Conservation (phyloP, 164 flowering plant genomes). For the Macadamia integrifolia region DNA sequence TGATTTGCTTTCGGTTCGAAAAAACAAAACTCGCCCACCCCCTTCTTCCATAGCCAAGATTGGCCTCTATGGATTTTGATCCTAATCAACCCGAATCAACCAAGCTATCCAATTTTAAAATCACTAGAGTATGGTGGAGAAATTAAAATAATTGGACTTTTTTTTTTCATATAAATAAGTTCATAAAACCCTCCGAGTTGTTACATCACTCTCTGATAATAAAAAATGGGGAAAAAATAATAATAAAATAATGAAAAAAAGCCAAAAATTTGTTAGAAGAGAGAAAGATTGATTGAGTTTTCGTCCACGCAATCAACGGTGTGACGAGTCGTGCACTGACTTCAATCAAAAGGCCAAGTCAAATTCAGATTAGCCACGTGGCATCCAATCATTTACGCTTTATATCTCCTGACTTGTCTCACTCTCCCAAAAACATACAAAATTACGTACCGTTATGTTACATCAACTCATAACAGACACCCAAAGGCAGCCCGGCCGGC, state of each 20-base stretch:
- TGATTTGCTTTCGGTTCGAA: too few relatives aligned
- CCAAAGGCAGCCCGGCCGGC: too few relatives aligned
- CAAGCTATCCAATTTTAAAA: too few relatives aligned
- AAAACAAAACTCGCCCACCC: too few relatives aligned
- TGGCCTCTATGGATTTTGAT: too few relatives aligned
- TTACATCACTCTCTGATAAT: slow-evolving; percentile 12
- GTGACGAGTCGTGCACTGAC: slow-evolving; percentile 30
- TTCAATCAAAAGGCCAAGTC: slow-evolving; percentile 10
- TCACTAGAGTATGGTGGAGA: too few relatives aligned
- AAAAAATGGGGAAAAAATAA: background rate
- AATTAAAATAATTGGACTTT: too few relatives aligned
- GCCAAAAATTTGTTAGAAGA: background rate
- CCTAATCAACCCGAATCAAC: too few relatives aligned
- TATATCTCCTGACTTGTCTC: slow-evolving; percentile 15
- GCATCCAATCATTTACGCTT: slow-evolving; percentile 31
- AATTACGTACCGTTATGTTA: slow-evolving; percentile 12
- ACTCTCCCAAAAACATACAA: background rate
- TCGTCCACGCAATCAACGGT: slow-evolving; percentile 49
- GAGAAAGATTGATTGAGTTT: slow-evolving; percentile 10
- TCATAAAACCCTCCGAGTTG: slow-evolving; percentile 6
- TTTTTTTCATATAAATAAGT: too few relatives aligned
- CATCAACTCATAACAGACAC: slow-evolving; percentile 25
- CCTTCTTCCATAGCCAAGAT: too few relatives aligned
- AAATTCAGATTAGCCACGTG: slow-evolving; percentile 31
- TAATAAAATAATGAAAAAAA: background rate